Evolutionary conservation across 805 yeast species (phyloP).

Genomic region (Yarrowia keelungensis): DNA sequence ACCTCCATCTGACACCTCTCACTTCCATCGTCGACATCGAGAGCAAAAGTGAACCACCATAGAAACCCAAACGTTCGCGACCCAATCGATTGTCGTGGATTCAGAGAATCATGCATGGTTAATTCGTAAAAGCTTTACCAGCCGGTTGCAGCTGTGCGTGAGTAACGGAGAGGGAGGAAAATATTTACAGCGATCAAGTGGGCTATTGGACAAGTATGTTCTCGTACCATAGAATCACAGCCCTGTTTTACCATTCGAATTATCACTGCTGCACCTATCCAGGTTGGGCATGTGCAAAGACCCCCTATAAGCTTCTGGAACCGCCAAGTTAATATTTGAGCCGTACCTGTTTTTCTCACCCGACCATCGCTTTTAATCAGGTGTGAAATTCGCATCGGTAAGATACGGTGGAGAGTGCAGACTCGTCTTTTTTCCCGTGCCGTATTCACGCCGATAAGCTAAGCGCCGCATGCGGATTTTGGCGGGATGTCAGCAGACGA

Average conservation of each 20-base stretch:
- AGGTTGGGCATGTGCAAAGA: background rate
- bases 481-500: background rate
- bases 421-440: constrained; percentile 5
- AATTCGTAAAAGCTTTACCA: constrained; percentile 5
- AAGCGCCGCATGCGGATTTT: constrained; percentile 13
- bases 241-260: too few species aligned
- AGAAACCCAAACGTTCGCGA: constrained; percentile 9
- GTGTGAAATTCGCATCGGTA: too few species aligned
- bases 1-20: background rate
- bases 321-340: background rate
- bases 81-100: constrained; percentile 13
- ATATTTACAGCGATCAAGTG: background rate
- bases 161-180: background rate
- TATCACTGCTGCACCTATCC: too few species aligned
- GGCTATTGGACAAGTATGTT: too few species aligned
- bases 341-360: too few species aligned
- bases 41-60: constrained; percentile 12
- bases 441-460: constrained; percentile 35
- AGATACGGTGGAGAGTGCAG: constrained; percentile 20
- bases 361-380: too few species aligned
- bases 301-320: background rate
- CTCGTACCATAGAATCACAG: too few species aligned
- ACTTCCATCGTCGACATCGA: constrained; percentile 29
- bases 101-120: constrained; percentile 15
- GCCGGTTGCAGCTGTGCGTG: constrained; percentile 26